phyloP scores from a whole-genome alignment of 2,329 filamentous ascomycete genomes.

The Neofusicoccum kwambonambiense region DNA sequence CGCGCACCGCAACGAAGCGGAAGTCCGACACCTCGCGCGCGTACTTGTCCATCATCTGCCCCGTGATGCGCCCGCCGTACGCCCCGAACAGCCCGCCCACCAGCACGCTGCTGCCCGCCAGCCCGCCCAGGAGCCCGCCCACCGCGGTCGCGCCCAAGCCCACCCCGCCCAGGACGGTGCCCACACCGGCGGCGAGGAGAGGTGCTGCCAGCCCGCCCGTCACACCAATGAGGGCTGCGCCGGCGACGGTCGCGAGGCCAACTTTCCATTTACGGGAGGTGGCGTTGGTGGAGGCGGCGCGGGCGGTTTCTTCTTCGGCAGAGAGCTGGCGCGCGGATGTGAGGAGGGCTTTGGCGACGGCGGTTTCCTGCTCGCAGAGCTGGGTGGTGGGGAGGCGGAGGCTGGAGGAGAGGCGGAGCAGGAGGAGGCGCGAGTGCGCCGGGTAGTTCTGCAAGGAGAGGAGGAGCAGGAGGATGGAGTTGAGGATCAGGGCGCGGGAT shows the following conservation, averaged over 20 bases:
- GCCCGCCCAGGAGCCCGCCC: constrained; percentile 73
- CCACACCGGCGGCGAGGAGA: constrained; percentile 74
- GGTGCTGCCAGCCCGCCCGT: constrained; percentile 78
- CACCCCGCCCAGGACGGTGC: constrained; percentile 72
- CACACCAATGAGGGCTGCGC: constrained; percentile 80
- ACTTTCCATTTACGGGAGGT: constrained; percentile 73
- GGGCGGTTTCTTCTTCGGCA: constrained; percentile 73
- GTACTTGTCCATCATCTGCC: constrained; percentile 86
- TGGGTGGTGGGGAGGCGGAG: constrained; percentile 65
- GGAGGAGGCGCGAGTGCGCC: constrained; percentile 68
- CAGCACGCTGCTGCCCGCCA: constrained; percentile 75
- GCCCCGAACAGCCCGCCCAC: constrained; percentile 88
- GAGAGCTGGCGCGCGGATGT: constrained; percentile 69
- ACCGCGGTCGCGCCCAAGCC: constrained; percentile 73
- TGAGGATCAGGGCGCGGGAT: constrained; percentile 66
- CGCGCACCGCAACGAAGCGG: constrained; percentile 70
- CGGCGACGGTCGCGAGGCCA: constrained; percentile 81
- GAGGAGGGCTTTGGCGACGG: constrained; percentile 72
- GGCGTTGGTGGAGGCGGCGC: constrained; percentile 66
- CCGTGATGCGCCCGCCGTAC: constrained; percentile 80
- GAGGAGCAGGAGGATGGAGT: constrained; percentile 69
- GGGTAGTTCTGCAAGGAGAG: constrained; percentile 77
- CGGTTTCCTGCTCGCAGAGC: constrained; percentile 69
- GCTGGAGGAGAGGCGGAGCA: constrained; percentile 69
- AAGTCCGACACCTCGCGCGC: constrained; percentile 85